Percentiles rank a stretch among this genome's conserved stretches.
These are phyloP conservation scores for Pseudoscleropodium purum DNA, from an alignment of 225 moss, liverwort and hornwort genomes.

Conservation along the genomic window DNA sequence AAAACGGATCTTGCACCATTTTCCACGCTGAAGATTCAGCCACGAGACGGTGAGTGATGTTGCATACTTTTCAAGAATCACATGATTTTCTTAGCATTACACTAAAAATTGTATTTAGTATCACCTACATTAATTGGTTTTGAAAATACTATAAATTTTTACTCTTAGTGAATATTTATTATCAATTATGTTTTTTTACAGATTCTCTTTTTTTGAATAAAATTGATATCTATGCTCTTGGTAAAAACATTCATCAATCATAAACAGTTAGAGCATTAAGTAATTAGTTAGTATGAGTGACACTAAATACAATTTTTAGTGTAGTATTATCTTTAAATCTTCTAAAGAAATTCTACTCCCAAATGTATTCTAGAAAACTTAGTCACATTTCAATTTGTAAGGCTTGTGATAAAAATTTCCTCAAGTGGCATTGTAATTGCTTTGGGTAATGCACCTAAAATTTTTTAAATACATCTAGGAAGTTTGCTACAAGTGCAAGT, in stretches of 20 bases:
- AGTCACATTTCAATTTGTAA: not conserved
- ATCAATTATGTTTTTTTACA: not conserved
- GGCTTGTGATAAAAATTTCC: no score
- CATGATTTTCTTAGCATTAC: not conserved
- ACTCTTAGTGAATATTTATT: not conserved
- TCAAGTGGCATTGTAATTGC: not conserved
- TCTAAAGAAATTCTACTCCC: not conserved
- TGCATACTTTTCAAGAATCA: not conserved
- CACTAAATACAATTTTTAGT: accelerated
- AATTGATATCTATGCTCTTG: not conserved
- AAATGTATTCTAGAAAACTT: no score
- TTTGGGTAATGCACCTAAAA: accelerated
- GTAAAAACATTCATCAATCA: not conserved
- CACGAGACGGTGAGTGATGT: constrained; percentile 8
- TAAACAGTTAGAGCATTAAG: not conserved
- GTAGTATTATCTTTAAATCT: not conserved
- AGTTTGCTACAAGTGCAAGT: not conserved
- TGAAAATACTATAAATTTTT: not conserved
- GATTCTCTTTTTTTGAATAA: not conserved
- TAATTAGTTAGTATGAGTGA: not conserved
- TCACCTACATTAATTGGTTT: not conserved
- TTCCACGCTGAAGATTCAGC: constrained; percentile 35
- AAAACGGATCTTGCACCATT: constrained; percentile 26
- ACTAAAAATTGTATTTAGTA: not conserved
- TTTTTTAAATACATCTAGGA: not conserved